Evolutionary conservation across 257 asterid genomes (phyloP).

Genomic region (Buddleja alternifolia): DNA sequence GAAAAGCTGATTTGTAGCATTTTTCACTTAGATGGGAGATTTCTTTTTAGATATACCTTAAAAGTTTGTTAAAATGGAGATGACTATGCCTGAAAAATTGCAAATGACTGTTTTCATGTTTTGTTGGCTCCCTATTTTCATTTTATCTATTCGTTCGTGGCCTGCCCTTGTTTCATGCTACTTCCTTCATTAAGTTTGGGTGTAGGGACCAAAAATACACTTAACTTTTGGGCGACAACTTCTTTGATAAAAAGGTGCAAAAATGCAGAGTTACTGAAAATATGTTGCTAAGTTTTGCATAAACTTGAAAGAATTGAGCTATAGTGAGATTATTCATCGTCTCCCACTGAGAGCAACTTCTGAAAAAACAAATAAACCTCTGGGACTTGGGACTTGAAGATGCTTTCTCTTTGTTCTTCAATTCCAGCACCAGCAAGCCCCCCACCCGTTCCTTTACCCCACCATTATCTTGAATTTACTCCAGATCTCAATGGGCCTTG

Average conservation of each 20-base stretch:
- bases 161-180: not conserved
- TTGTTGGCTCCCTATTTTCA: slow-evolving; percentile 11
- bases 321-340: too few species aligned
- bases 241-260: not conserved
- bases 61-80: not conserved
- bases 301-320: not conserved
- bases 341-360: not conserved
- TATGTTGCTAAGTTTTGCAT: not conserved
- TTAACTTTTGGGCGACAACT: not conserved
- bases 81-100: not conserved
- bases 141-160: not conserved
- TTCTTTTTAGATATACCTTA: too few species aligned
- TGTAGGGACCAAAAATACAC: not conserved
- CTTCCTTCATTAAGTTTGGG: not conserved
- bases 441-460: not conserved
- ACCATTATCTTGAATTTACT: not conserved
- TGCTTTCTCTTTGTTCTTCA: not conserved
- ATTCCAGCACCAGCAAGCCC: not conserved
- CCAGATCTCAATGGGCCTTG: not conserved
- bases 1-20: not conserved
- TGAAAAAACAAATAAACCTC: not conserved
- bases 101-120: not conserved
- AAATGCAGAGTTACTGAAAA: too few species aligned
- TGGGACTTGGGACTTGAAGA: not conserved
- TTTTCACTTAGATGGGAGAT: not conserved